Conservation (phyloP, 192 early-diverging fungal genomes). For the Thamnidium elegans region DNA sequence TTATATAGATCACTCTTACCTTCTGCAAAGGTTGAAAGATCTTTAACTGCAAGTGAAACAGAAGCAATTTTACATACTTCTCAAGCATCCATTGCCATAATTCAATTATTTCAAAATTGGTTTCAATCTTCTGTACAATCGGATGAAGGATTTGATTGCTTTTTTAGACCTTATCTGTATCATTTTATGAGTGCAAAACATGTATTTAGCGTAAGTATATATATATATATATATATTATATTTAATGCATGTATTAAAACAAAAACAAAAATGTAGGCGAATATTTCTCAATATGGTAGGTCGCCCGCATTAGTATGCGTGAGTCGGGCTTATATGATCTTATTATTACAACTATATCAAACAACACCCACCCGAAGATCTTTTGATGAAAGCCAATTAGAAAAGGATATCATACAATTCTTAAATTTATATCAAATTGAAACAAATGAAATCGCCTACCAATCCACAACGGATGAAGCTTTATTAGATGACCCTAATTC, state of each 20-base stretch:
- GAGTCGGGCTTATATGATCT: neutral
- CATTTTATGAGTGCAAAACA: slow-evolving; percentile 28
- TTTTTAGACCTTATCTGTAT: slow-evolving; percentile 33
- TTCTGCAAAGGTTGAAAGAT: neutral
- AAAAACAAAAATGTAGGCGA: neutral
- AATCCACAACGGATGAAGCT: slow-evolving; percentile 1
- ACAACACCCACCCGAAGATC: slow-evolving; percentile 19
- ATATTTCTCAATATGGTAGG: slow-evolving; percentile 17
- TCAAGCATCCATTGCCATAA: slow-evolving; percentile 16
- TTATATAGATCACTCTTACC: slow-evolving; percentile 22
- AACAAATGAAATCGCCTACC: neutral
- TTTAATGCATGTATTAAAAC: neutral
- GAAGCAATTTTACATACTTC: slow-evolving; percentile 19
- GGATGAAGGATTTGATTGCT: slow-evolving; percentile 21
- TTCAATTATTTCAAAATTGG: slow-evolving; percentile 16
- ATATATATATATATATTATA: neutral
- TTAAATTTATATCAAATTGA: slow-evolving; percentile 8
- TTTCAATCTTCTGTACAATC: slow-evolving; percentile 13
- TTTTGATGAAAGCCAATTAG: slow-evolving; percentile 26
- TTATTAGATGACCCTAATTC: slow-evolving; percentile 11
- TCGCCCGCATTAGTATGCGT: slow-evolving; percentile 5
- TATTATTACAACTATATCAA: slow-evolving; percentile 21
- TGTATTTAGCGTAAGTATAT: slow-evolving; percentile 20
- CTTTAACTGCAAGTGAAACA: neutral
- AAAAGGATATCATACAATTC: slow-evolving; percentile 20